Evolutionary conservation across 2,329 filamentous ascomycete species (phyloP), one percentile per base, ranked within the genome.

Genomic region (Neonectria neomacrospora): DNA sequence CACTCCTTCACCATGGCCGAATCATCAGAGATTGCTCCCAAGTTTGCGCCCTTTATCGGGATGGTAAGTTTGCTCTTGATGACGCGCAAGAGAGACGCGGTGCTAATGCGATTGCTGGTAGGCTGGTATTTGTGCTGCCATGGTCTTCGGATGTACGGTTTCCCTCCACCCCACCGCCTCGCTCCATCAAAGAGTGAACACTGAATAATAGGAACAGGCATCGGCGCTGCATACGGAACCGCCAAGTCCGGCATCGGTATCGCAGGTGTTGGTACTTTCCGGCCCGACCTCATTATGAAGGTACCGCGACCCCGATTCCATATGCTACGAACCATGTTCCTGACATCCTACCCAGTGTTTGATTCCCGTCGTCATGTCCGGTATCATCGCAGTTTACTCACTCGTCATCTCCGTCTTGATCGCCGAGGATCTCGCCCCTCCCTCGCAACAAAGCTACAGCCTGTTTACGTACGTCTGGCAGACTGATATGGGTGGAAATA

Each of bases 381-480:
- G 96, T 88, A 99, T 99, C 78, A 93, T 99, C 75, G 96, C 96
- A 62, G 96, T 99, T 71, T 99, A 99, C 82, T 93, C 94, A 54
- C 91, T 99, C 72, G 96, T 99, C 75, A 94, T 99, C 72, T 92
- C 95, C 18, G 96, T 99, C 75, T 88, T 99, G 71, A 99, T 99
- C 78, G 93, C 94, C 59, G 91, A 93, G 80, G 93, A 97, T 78
- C 89, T 98, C 78, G 86, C 85, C 53, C 92, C 94, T 28, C 91
- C 90, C 16, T 81, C 81, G 20, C 82, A 86, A 69, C 78, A 80
- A 61, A 85, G 85, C 76, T 97, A 97, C 82, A 94, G 90, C 75
- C 84, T 98, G 69, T 99, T 96, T 82, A 91, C 87, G 90, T 92
- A 84, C 66, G 88, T 82, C 47, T 48, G 20, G 22, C 18, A 32